phyloP scores from a whole-genome alignment of 305 asterid genomes.

The Plantago lanceolata region DNA sequence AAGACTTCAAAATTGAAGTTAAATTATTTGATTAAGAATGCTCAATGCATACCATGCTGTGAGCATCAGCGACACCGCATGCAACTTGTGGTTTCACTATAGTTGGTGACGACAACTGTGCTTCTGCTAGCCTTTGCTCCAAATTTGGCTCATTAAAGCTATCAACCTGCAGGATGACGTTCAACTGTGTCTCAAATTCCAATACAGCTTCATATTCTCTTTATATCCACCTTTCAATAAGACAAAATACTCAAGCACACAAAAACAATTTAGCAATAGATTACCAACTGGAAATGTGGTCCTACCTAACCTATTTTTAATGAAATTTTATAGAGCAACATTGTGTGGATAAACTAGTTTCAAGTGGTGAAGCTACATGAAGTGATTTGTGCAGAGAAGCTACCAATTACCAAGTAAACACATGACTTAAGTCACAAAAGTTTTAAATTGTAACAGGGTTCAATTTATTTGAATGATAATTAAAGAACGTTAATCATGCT shows the following conservation, averaged over 20 bases:
- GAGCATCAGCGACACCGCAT: conserved; percentile 93
- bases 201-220: conserved; percentile 15
- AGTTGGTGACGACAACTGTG: conserved; percentile 65
- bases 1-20: conserved; percentile 11
- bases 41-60: conserved; percentile 67
- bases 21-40: conserved; percentile 4
- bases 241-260: background rate
- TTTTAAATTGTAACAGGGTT: too few species aligned
- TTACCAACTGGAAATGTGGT: background rate
- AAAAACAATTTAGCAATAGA: background rate
- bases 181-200: conserved; percentile 29
- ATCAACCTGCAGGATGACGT: conserved; percentile 57
- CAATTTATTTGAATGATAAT: too few species aligned
- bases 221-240: background rate
- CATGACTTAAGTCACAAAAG: too few species aligned
- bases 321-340: too few species aligned
- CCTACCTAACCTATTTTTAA: background rate
- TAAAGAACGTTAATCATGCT: too few species aligned
- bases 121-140: conserved; percentile 60
- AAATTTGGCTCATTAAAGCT: conserved; percentile 62
- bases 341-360: background rate
- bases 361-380: background rate
- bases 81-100: conserved; percentile 95
- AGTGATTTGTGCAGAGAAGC: background rate
- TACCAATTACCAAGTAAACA: too few species aligned